Evolutionary conservation across 129 eudicot genomes (phyloP), one percentile per base, ranked within the genome.

Genomic region (Lactuca saligna): DNA sequence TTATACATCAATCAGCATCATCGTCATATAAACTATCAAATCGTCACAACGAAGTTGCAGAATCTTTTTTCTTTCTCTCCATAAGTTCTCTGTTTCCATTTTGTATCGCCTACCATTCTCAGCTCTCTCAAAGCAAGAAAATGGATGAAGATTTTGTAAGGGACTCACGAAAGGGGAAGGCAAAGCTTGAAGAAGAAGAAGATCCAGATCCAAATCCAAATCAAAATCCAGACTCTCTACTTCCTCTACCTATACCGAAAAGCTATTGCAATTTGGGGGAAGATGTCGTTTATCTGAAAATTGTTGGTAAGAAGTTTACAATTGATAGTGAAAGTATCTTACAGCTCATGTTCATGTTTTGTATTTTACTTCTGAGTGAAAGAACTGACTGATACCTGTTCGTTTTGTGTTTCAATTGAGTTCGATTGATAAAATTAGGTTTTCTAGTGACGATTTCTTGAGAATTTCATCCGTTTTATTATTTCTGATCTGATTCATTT

Each of bases 141-240:
- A 12, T 46, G 51, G 51, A 10, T 46, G 51, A 46, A 3, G 51
- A 46, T 10, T 46, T 46, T 8, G 51, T 46, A 46, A 46, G 51
- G 15, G 51, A 46, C 12, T n/a, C 51, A 46, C 70, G 42, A 65
- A 65, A 65, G 34, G 57, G 57, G 6, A 65, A 65, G 20, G 57
- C 70, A 15, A 65, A 46, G 48, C 41, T 49, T 65, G 57, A 6
- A 65, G 70, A 65, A 25, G 20, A 20, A 20, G 12, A 11, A n/a
- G 14, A 63, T 63, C 12, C 41, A 5, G 14, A 12, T 60, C 65
- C 6, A 6, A 58, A 10, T 25, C 29, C 29, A 1, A 25, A 63
- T 39, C 12, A 39, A 5, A 4, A 12, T 60, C 65, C 3, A 6
- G 32, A 10, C 8, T 31, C 63, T 53, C 51, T 57, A 32, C 63